Evolutionary conservation across 225 moss, liverwort and hornwort genomes (phyloP), one percentile per base, ranked within the genome.

Genomic region (Physcomitrellopsis africana): DNA sequence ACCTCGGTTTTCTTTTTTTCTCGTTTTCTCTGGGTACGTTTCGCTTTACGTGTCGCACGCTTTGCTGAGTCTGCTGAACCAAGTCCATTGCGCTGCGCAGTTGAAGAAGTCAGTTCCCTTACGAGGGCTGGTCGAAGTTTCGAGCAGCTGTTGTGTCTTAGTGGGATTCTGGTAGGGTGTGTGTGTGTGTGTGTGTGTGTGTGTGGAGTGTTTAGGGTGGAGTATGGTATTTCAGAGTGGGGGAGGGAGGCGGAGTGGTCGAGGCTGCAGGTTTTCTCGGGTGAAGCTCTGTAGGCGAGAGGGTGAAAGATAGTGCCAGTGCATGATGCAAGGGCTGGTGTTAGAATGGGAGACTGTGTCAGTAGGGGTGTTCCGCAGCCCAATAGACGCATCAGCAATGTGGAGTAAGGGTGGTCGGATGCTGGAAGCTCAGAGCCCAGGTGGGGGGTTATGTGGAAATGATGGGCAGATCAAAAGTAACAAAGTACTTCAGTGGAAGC

Each of bases 281-380:
- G 53, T 51, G 0, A 22, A 6, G 20, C 7, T 52, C 14, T 52
- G n/a, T 16, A 7, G 22, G 19, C 17, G n/a, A 45, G 7, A 56
- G 71, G 13, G 51, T 51, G 13, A 5, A 11, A 48, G 29, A 7
- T 13, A 13, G 11, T 12, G 60, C 27, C 15, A 20, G 0, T 46
- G 32, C 56, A 65, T 23, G 68, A 82, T 86, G 85, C 79, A 66
- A 65, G 55, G 70, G 8, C 61, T 19, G 72, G 53, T 45, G 68
- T 17, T 73, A 15, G 54, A 70, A 47, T 44, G 76, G 79, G 77
- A 74, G 70, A 51, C 66, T 82, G 68, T 16, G 51, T 53, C 65
- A 46, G 72, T 64, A 65, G 81, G 77, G 58, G 58, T 22, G 52
- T 67, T 62, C 18, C 4, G 5, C 51, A 52, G 26, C 45, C 41